Base-by-base conservation (phyloP, 164 flowering plant species). In the Tetrastigma voinierianum region DNA sequence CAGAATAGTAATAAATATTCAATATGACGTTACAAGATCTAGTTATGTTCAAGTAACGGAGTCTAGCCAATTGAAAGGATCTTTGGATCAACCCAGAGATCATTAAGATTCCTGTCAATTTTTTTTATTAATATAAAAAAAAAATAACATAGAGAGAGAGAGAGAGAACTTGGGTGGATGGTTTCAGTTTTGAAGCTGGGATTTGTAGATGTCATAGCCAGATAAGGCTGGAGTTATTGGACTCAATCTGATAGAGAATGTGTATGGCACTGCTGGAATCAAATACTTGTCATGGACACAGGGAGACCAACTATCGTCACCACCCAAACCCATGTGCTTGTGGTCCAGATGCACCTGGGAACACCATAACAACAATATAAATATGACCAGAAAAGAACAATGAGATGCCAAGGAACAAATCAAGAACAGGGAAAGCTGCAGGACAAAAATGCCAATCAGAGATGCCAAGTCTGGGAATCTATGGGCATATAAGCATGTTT, bases 271-370 rank as follows among this genome's bases (percentile, higher is more conserved):
- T 10, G 96, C 80, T 66, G 89, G 91, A 71, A 95, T 70, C 72
- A 92, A 78, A 78, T 89, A 95, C 56, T 82, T 66, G 2, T 90
- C 84, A 23, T 92, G 99, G 60, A 89, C 96, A 61, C 86, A 76
- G 0, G 98, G 99, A 1, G 98, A 71, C 99, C 99, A 95, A 74
- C 99, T 95, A 84, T 95, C 99, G 67, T 95, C 99, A 47, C 99
- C 99, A 11, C 91, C 98, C 46, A 92, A 5, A n/a, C 99, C 99
- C 98, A 95, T 95, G 77, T 92, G 98, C 76, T 85, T 92, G 82
- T 95, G 98, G 69, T 95, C 99, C 53, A 95, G 96, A 82, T 95
- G 98, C 71, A 95, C 97, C 98, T 94, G 83, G 40, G 10, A 56
- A 68, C 10, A 67, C 57, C 69, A 32, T 7, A 58, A 51, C 4